These are phyloP conservation scores for Sapria himalayana DNA, from an alignment of 345 rosid species.

Conservation along the genomic window DNA sequence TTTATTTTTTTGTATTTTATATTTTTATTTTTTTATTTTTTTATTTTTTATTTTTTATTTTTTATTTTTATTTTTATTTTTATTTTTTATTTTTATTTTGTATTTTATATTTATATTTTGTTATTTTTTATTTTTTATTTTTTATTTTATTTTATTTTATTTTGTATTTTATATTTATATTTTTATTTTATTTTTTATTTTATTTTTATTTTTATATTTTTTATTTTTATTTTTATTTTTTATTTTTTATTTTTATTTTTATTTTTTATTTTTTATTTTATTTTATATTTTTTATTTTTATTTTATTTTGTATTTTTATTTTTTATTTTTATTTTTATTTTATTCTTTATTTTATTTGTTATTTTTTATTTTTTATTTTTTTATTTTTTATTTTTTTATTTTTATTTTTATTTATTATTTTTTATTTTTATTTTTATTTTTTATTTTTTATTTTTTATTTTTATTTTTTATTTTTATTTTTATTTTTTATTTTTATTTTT, in stretches of 20 bases:
- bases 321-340: not conserved
- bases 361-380: not conserved
- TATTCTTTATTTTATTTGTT: not conserved
- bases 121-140: too few relatives aligned
- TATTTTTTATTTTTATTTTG: not conserved
- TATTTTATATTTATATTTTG: too few relatives aligned
- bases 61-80: not conserved
- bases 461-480: too few relatives aligned
- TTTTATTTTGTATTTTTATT: not conserved
- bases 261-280: not conserved
- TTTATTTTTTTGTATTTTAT: not conserved
- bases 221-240: too few relatives aligned
- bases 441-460: too few relatives aligned
- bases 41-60: not conserved
- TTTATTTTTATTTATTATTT: not conserved
- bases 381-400: not conserved
- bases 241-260: too few relatives aligned
- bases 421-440: not conserved
- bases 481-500: too few relatives aligned
- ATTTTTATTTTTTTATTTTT: not conserved
- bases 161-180: too few relatives aligned
- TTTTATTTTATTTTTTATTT: too few relatives aligned
- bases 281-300: not conserved
- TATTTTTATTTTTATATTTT: too few relatives aligned
- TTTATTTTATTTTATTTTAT: too few relatives aligned